Base-by-base conservation (phyloP, 1,284 basidiomycete genomes). In the Hemileia vastatrix region DNA sequence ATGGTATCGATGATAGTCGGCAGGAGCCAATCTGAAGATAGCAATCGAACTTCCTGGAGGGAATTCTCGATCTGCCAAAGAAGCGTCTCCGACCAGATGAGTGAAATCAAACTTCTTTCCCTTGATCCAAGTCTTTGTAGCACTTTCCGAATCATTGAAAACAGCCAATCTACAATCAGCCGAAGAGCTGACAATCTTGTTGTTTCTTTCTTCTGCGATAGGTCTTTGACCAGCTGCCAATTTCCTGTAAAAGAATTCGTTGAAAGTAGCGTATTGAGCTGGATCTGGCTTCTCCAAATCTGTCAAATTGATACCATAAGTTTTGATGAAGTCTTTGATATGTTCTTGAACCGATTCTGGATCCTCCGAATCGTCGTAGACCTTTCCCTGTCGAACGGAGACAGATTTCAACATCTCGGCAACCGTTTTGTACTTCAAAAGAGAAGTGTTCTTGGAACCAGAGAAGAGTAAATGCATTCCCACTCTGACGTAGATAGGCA, bases 331-430 rank as follows among this genome's bases (percentile, higher is more conserved):
- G 5, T 67, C 67, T n/a, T 65, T 64, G 60, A 71, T 50, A n/a
- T 50, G 48, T 32, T 24, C 48, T 24, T 13, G n/a, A 24, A 50
- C 48, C n/a, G 23, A 67, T 48, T 61, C 54, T 21, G 66, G 59
- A 33, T 67, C 67, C 50, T 59, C 54, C 31, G 67, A 59, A 1
- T 64, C 67, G 31, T 67, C 68, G n/a, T 71, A 71, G 21, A 67
- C 61, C 53, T 60, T 67, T n/a, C 70, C 71, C 51, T 72, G 70
- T 18, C 66, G 63, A 11, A 67, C 44, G 21, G 66, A 67, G 18
- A 68, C 54, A 27, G 66, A 66, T 59, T 66, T 58, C 45, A 72
- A 67, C 56, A 71, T 51, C n/a, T 67, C 64, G 65, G 61, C 56
- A 2, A 66, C 57, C 11, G 31, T 23, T 2, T 32, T 23, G 40